Conservation (phyloP, 768 basidiomycete genomes). For the Mycena rosella region DNA sequence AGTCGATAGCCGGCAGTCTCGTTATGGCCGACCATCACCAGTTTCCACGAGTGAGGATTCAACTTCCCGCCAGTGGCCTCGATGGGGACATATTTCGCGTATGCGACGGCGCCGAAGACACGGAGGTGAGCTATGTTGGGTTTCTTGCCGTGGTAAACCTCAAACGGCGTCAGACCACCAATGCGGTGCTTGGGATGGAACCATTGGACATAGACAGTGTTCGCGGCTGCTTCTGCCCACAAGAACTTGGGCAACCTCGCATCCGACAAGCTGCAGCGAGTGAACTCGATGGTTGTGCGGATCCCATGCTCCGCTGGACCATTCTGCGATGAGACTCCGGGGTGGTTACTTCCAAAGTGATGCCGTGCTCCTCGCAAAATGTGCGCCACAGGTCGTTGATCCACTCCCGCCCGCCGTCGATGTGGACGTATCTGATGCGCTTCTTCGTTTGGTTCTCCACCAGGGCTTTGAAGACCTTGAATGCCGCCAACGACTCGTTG, state of each 20-base stretch:
- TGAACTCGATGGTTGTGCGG: conserved; percentile 42
- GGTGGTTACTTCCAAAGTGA: not conserved
- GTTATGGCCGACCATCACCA: conserved; percentile 41
- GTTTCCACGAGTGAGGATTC: conserved; percentile 33
- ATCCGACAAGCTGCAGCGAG: conserved; percentile 40
- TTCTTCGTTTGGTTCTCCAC: not conserved
- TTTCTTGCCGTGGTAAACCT: conserved; percentile 33
- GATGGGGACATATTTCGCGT: conserved; percentile 39
- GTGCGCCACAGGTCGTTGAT: conserved; percentile 4
- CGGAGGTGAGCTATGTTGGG: conserved; percentile 47
- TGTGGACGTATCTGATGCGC: not conserved
- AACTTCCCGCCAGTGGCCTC: conserved; percentile 30
- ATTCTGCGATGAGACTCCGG: not conserved
- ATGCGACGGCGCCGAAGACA: conserved; percentile 48
- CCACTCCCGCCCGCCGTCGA: conserved; percentile 17
- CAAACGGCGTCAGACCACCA: conserved; percentile 32
- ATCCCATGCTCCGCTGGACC: conserved; percentile 42
- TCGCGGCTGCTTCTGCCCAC: conserved; percentile 35
- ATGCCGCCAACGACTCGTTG: not conserved
- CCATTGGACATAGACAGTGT: conserved; percentile 38
- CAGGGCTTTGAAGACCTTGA: not conserved
- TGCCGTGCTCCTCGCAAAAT: not conserved
- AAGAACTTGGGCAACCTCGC: conserved; percentile 37
- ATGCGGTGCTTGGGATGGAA: conserved; percentile 17
- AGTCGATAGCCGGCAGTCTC: conserved; percentile 40